phyloP scores from a whole-genome alignment of 495 filamentous ascomycete genomes.

The Aspergillus bertholletiae region DNA sequence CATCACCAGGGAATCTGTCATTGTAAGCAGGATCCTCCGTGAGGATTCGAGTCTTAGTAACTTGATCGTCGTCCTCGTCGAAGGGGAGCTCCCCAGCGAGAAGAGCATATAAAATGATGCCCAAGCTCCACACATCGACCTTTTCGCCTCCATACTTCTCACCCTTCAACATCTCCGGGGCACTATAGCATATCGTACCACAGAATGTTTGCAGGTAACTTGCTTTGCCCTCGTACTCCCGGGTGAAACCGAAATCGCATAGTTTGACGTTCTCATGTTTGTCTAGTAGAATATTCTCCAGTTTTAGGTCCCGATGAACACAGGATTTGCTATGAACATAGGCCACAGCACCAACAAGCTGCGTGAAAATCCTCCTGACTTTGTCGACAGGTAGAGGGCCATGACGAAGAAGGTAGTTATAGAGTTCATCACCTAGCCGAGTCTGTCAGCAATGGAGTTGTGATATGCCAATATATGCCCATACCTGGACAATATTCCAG shows the following conservation, averaged over 20 bases:
- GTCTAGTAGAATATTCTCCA: conserved; percentile 96
- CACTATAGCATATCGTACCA: conserved; percentile 95
- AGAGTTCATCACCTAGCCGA: conserved; percentile 82
- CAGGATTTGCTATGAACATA: conserved; percentile 96
- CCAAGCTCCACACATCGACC: conserved; percentile 97
- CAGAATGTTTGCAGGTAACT: conserved; percentile 98
- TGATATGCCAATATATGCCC: conserved; percentile 11
- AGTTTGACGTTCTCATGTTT: conserved; percentile 97
- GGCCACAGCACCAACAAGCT: conserved; percentile 90
- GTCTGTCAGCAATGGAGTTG: conserved; percentile 15
- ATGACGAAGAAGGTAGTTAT: conserved; percentile 87
- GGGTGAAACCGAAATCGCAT: conserved; percentile 97
- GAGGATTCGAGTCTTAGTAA: conserved; percentile 82
- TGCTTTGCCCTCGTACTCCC: conserved; percentile 92
- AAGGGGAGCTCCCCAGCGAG: conserved; percentile 91
- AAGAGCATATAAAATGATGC: conserved; percentile 92
- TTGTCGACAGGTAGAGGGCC: conserved; percentile 82
- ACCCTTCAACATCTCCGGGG: conserved; percentile 96
- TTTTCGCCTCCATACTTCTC: conserved; percentile 98
- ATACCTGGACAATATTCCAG: conserved; percentile 95
- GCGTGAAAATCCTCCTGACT: conserved; percentile 92
- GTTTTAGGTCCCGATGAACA: conserved; percentile 93
- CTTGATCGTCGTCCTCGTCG: conserved; percentile 86
- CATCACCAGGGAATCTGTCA: conserved; percentile 72
- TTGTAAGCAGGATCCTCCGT: conserved; percentile 80